Evolutionary conservation across 768 basidiomycete genomes (phyloP), one percentile per base, ranked within the genome.

Genomic region (Lactarius hatsudake): DNA sequence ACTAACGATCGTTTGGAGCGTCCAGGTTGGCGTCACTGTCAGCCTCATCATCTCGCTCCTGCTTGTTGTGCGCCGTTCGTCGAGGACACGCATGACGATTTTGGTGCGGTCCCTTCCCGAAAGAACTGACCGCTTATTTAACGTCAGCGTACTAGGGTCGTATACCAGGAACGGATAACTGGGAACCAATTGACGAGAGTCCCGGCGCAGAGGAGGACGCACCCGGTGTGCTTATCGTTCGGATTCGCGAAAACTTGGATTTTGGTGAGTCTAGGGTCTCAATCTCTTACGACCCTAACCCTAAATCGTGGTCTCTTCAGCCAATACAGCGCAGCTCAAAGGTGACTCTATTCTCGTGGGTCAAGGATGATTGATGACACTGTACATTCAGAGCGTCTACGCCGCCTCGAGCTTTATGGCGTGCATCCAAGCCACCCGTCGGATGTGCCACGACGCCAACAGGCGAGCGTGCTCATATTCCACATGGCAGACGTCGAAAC

Each of bases 241-340:
- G 94, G 28, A 90, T 99, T 62, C 80, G 94, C 36, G 96, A 98
- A 78, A 91, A 86, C 73, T 81, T 99, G 32, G 92, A 94, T 74
- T 99, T 99, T 71, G 93, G 91, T 92, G 68, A 6, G 86, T 77
- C 18, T 62, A 12, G n/a, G 12, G 36, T 28, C 5, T 15, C 10
- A 13, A 6, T 10, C 18, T 12, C n/a, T 28, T 17, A 20, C 53
- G 13, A 32, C 62, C 56, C 30, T 38, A 51, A 66, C 53, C 54
- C 40, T 72, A 17, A 55, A 57, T 40, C 43, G 61, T 66, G n/a
- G 60, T 59, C 58, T 63, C 23, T 57, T 45, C 60, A 91, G 95
- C 96, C 15, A 99, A 99, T 75, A 96, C 96, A 26, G 91, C 94
- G 42, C 94, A 96, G 73, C 79, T 99, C 26, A 98, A 98, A 81